Evolutionary conservation across 2,329 filamentous ascomycete genomes (phyloP).

Genomic region (Alternaria incomplexa): DNA sequence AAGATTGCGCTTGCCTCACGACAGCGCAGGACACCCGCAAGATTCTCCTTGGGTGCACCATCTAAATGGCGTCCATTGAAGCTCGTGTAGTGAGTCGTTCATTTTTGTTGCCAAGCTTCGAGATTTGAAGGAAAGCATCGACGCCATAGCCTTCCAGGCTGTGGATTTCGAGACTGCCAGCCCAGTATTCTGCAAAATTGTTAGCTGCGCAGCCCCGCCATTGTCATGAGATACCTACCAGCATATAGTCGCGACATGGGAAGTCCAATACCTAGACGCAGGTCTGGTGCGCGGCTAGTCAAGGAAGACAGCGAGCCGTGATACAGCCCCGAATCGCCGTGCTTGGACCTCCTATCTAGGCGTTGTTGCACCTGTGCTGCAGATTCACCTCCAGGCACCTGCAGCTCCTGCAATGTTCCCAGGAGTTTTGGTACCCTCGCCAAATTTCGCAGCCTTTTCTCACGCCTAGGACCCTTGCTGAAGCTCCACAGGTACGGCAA

Average conservation of each 20-base stretch:
- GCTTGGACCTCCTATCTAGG: slow-evolving; percentile 26
- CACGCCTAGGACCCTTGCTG: slow-evolving; percentile 84
- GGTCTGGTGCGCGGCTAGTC: slow-evolving; percentile 81
- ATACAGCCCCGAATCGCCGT: slow-evolving; percentile 32
- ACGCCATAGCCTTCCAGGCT: slow-evolving; percentile 95
- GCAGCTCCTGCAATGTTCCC: slow-evolving; percentile 89
- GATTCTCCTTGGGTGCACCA: neutral
- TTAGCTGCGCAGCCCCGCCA: neutral
- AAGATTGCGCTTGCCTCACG: neutral
- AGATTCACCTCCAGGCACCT: slow-evolving; percentile 44
- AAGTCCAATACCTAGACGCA: slow-evolving; percentile 89
- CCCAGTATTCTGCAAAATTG: slow-evolving; percentile 78
- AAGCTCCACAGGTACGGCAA: slow-evolving; percentile 96
- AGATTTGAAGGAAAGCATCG: slow-evolving; percentile 95
- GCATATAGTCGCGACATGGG: slow-evolving; percentile 94
- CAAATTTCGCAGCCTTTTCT: slow-evolving; percentile 81
- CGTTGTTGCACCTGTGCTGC: slow-evolving; percentile 22
- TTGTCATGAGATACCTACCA: slow-evolving; percentile 19
- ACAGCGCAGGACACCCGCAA: neutral
- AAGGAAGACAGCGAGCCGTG: slow-evolving; percentile 77
- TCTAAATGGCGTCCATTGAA: slow-evolving; percentile 58
- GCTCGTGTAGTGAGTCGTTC: slow-evolving; percentile 76
- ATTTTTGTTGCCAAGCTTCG: slow-evolving; percentile 96
- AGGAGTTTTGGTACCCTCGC: slow-evolving; percentile 87
- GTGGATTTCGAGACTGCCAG: slow-evolving; percentile 86